Conservation (phyloP, 192 early-diverging fungal genomes). For the Backusella australiensis region DNA sequence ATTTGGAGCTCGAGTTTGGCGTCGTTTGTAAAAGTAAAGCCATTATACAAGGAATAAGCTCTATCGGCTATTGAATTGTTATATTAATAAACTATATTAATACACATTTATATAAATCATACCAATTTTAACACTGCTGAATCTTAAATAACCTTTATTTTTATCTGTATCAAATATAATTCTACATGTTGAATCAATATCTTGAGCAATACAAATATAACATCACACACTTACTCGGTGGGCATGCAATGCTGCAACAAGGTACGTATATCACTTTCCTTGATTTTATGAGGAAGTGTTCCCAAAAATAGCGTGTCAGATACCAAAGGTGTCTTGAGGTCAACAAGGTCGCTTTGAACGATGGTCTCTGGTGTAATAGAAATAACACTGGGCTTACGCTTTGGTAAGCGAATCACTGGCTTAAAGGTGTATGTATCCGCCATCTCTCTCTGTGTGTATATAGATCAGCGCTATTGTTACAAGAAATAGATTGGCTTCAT, state of each 20-base stretch:
- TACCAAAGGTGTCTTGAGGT: constrained; percentile 9
- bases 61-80: constrained; percentile 23
- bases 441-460: not conserved
- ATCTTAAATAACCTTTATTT: constrained; percentile 18
- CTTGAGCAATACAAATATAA: not conserved
- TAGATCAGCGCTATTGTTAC: not conserved
- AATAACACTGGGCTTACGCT: constrained; percentile 10
- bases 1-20: constrained; percentile 25
- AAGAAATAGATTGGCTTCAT: not conserved
- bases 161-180: constrained; percentile 11
- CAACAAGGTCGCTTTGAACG: not conserved
- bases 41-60: constrained; percentile 42
- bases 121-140: constrained; percentile 16
- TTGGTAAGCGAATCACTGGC: constrained; percentile 4
- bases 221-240: constrained; percentile 12
- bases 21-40: constrained; percentile 21
- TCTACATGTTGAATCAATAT: not conserved
- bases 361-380: not conserved
- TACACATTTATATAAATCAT: not conserved
- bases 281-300: constrained; percentile 10
- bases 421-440: not conserved
- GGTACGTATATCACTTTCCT: constrained; percentile 20
- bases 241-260: constrained; percentile 25
- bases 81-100: not conserved
- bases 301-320: constrained; percentile 24